phyloP scores from a whole-genome alignment of 345 rosid species.

The Anacardium occidentale region DNA sequence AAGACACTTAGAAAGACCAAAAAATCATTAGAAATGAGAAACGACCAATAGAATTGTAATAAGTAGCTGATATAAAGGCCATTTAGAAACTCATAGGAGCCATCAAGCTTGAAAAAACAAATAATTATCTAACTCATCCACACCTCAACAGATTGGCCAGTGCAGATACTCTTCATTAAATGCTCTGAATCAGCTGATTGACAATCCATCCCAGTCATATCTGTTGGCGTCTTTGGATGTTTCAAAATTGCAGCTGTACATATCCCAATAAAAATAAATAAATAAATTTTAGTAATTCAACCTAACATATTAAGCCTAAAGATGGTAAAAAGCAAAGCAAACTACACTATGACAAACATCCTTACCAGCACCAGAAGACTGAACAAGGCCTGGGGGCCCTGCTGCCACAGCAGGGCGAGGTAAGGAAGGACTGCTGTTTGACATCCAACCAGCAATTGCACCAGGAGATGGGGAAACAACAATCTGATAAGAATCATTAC shows the following conservation, averaged over 20 bases:
- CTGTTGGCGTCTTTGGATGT: constrained; percentile 61
- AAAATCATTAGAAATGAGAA: not conserved
- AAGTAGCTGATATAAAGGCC: constrained; percentile 1
- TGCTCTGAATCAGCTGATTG: constrained; percentile 74
- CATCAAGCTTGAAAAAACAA: not conserved
- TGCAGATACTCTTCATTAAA: constrained; percentile 62
- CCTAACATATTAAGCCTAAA: constrained; percentile 3
- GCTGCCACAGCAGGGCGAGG: constrained; percentile 51
- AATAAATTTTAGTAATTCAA: not conserved
- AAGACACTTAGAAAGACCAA: constrained; percentile 36
- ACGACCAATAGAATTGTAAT: not conserved
- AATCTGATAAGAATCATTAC: constrained; percentile 38
- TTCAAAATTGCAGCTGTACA: constrained; percentile 58
- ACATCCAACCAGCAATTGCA: constrained; percentile 81
- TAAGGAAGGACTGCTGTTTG: constrained; percentile 45
- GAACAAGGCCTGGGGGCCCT: constrained; percentile 42
- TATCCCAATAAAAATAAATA: constrained; percentile 8
- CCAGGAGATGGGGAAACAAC: constrained; percentile 61
- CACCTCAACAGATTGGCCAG: constrained; percentile 71
- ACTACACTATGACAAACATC: not conserved
- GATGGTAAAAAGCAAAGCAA: not conserved
- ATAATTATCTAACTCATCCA: not conserved
- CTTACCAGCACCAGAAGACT: constrained; percentile 46
- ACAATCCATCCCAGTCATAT: constrained; percentile 56
- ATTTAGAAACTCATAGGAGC: not conserved